Evolutionary conservation across 257 asterid genomes (phyloP).

Genomic region (Solanum lycopersicoides): DNA sequence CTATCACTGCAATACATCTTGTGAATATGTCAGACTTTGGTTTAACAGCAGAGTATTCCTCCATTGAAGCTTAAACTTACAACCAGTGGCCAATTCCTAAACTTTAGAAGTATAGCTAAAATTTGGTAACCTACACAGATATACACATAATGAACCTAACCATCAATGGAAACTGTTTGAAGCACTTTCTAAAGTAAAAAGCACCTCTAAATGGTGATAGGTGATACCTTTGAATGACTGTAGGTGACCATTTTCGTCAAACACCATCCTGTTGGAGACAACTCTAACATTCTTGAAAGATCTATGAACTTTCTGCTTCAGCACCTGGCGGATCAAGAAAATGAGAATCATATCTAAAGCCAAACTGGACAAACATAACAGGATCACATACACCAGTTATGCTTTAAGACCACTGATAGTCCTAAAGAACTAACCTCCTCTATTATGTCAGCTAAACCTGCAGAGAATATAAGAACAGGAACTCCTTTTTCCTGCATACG

Average conservation of each 20-base stretch:
- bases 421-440: constrained; percentile 64
- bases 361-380: not conserved
- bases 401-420: constrained; percentile 5
- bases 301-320: constrained; percentile 77
- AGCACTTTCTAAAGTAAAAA: not conserved
- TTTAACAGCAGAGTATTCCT: not conserved
- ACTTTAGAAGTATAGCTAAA: not conserved
- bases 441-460: constrained; percentile 92
- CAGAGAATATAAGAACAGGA: constrained; percentile 89
- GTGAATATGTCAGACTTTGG: not conserved
- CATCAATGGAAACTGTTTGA: not conserved
- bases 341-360: constrained; percentile 11
- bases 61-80: not conserved
- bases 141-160: not conserved
- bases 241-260: constrained; percentile 64
- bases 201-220: not conserved
- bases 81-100: not conserved
- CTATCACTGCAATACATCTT: too few relatives aligned
- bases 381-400: not conserved
- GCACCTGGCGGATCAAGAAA: constrained; percentile 42
- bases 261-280: constrained; percentile 87
- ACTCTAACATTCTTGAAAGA: constrained; percentile 71
- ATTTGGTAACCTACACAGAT: not conserved
- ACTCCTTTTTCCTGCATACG: constrained; percentile 56
- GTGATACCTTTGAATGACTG: constrained; percentile 57